phyloP scores from a whole-genome alignment of 1,139 yeast species.

The Torulaspora globosa region DNA sequence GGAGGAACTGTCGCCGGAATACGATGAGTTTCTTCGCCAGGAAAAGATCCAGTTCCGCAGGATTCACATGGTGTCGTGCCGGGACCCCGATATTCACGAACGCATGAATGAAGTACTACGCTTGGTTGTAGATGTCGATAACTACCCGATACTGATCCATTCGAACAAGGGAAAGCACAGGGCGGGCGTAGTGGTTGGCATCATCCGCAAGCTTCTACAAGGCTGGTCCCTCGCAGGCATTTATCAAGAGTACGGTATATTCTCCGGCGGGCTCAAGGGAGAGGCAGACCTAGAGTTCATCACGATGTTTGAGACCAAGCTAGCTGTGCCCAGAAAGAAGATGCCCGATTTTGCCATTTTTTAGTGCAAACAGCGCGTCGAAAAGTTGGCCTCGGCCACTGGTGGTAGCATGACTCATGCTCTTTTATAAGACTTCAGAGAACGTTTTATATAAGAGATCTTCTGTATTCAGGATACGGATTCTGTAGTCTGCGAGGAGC shows the following conservation, averaged over 20 bases:
- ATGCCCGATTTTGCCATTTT: slow-evolving; percentile 23
- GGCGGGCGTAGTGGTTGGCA: slow-evolving; percentile 85
- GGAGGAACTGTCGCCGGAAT: slow-evolving; percentile 56
- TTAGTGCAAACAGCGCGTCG: slow-evolving; percentile 4
- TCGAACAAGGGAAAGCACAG: slow-evolving; percentile 95
- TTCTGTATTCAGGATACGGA: background rate
- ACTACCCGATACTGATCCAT: slow-evolving; percentile 83
- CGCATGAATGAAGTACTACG: slow-evolving; percentile 61
- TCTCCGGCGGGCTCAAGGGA: slow-evolving; percentile 82
- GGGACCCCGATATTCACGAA: slow-evolving; percentile 64
- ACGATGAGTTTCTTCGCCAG: slow-evolving; percentile 54
- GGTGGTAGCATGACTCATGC: slow-evolving; percentile 4
- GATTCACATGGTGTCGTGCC: slow-evolving; percentile 64
- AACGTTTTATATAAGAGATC: background rate
- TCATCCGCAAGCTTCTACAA: slow-evolving; percentile 76
- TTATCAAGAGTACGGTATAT: slow-evolving; percentile 88
- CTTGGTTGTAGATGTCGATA: slow-evolving; percentile 60
- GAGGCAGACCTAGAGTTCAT: slow-evolving; percentile 76
- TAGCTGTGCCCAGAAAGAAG: slow-evolving; percentile 19
- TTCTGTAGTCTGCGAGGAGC: background rate
- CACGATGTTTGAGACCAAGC: slow-evolving; percentile 35
- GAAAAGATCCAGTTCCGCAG: slow-evolving; percentile 57
- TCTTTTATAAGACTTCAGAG: background rate
- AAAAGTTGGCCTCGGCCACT: slow-evolving; percentile 1
- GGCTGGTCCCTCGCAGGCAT: slow-evolving; percentile 94